Conservation (phyloP, 2,329 filamentous ascomycete genomes). For the Chalara sp. region DNA sequence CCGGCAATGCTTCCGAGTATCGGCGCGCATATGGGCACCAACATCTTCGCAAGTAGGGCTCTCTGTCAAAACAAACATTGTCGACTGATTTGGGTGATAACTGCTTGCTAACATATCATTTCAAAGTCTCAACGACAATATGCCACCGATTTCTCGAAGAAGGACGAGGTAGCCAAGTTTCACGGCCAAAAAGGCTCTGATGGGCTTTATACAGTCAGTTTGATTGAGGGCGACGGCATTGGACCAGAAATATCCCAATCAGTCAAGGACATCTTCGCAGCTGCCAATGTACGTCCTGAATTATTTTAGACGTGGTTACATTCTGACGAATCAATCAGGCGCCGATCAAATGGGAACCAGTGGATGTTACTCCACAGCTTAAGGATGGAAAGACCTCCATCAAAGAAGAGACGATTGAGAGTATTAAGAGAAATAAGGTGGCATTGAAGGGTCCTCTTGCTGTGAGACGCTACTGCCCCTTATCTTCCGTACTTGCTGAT, state of each 20-base stretch:
- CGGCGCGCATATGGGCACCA: conserved; percentile 47
- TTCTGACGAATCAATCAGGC: conserved; percentile 43
- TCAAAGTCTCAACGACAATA: conserved; percentile 52
- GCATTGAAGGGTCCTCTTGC: conserved; percentile 97
- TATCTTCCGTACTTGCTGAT: conserved; percentile 12
- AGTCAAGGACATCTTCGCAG: conserved; percentile 97
- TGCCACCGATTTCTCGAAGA: conserved; percentile 44
- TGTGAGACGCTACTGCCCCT: conserved; percentile 44
- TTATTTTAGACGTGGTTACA: background rate
- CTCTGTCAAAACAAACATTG: conserved; percentile 1
- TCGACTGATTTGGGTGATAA: too few relatives aligned
- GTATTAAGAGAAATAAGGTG: conserved; percentile 91
- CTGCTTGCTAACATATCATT: background rate
- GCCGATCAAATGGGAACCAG: conserved; percentile 93
- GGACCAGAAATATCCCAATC: conserved; percentile 96
- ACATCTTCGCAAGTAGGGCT: conserved; percentile 50
- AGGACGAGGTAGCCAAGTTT: conserved; percentile 83
- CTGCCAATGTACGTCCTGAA: conserved; percentile 65
- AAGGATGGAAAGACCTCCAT: conserved; percentile 96
- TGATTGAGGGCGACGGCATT: conserved; percentile 99
- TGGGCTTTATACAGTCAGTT: conserved; percentile 90
- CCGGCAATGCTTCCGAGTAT: conserved; percentile 69
- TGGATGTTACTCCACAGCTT: conserved; percentile 89
- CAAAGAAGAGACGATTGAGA: conserved; percentile 85
- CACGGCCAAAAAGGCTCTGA: conserved; percentile 82